Percentiles rank a stretch among this genome's conserved stretches.
These are phyloP conservation scores for Aphanocladium album DNA, from an alignment of 2,329 filamentous ascomycete genomes.

Conservation along the genomic window DNA sequence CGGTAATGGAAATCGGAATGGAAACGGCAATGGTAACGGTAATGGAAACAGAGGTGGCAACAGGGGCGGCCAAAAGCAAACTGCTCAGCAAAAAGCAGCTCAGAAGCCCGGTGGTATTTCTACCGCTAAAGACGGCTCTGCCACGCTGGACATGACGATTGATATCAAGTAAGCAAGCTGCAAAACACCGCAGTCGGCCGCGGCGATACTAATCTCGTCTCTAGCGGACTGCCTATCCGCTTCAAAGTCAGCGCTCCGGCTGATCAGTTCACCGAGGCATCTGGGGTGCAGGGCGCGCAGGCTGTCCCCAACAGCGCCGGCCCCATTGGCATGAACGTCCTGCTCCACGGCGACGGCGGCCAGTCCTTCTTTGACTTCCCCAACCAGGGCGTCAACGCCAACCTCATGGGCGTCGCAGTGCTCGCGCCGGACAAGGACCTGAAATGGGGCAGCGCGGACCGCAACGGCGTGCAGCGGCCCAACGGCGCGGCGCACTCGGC, in stretches of 20 bases:
- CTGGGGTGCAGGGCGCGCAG: conserved; percentile 42
- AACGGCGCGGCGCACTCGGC: conserved; percentile 52
- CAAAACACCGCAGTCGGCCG: conserved; percentile 12
- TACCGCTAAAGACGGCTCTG: conserved; percentile 47
- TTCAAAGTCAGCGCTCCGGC: conserved; percentile 53
- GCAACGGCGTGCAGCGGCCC: conserved; percentile 42
- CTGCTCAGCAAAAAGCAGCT: neutral
- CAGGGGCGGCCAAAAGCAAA: neutral
- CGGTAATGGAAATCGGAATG: neutral
- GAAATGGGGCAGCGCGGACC: conserved; percentile 53
- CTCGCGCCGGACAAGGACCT: conserved; percentile 50
- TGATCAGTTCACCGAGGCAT: conserved; percentile 44
- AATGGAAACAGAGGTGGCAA: neutral
- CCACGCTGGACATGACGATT: conserved; percentile 50
- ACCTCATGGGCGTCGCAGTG: conserved; percentile 47
- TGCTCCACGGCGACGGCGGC: conserved; percentile 56
- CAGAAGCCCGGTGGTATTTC: conserved; percentile 22
- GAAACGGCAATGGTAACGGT: neutral
- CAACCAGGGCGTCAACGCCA: conserved; percentile 46
- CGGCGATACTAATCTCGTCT: neutral
- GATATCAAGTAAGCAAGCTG: conserved; percentile 43
- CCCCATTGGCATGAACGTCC: conserved; percentile 47
- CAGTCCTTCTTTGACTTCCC: conserved; percentile 55
- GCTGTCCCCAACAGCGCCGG: conserved; percentile 27
- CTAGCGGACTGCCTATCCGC: conserved; percentile 46